phyloP scores from a whole-genome alignment of 164 flowering plant genomes.

The Echeveria elegans region DNA sequence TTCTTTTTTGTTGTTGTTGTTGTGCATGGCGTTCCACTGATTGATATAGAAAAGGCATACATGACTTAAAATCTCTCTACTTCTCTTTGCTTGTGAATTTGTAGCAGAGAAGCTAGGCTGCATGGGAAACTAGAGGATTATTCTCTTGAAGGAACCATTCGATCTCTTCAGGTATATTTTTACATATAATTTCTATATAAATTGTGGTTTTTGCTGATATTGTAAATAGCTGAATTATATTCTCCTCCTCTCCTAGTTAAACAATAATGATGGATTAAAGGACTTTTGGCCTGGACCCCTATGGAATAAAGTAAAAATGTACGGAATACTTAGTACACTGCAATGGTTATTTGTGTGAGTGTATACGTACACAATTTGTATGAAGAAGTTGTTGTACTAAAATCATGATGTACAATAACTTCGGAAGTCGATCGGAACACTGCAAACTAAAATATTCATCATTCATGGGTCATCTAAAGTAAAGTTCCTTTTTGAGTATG shows the following conservation, averaged over 20 bases:
- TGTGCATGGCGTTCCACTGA: conserved; percentile 63
- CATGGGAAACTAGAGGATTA: not conserved
- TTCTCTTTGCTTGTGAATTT: conserved; percentile 13
- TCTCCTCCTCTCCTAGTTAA: too few relatives aligned
- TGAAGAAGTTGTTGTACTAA: not conserved
- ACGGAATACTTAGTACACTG: too few relatives aligned
- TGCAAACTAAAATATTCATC: not conserved
- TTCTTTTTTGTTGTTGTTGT: conserved; percentile 34
- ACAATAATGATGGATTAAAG: not conserved
- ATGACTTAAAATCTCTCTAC: conserved; percentile 13
- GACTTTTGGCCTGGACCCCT: not conserved
- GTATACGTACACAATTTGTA: not conserved
- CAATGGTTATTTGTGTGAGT: not conserved
- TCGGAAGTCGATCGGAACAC: not conserved
- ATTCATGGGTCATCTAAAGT: not conserved
- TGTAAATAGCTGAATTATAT: too few relatives aligned
- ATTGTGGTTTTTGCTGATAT: not conserved
- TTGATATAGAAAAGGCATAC: conserved; percentile 25
- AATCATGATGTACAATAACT: conserved; percentile 13
- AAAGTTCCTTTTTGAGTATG: not conserved
- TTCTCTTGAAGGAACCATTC: not conserved
- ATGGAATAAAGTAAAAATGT: not conserved
- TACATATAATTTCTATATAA: not conserved
- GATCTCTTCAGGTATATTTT: not conserved
- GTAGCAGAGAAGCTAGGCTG: conserved; percentile 57